Evolutionary conservation across 2,329 filamentous ascomycete genomes (phyloP), one percentile per base, ranked within the genome.

Genomic region (Fusarium anguioides): DNA sequence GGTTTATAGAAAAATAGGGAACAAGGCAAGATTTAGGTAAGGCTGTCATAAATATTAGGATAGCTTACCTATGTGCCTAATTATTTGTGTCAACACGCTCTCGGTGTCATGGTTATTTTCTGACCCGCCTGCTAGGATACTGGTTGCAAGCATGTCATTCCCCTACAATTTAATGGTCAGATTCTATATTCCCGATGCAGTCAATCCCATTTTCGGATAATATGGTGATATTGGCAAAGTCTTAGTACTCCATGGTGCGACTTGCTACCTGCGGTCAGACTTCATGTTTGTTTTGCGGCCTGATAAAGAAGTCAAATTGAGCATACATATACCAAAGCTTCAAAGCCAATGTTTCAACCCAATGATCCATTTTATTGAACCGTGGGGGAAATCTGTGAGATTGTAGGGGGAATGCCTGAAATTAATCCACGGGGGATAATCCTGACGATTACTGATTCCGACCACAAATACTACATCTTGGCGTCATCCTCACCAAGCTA

Each of bases 271-370:
- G n/a, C n/a, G n/a, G n/a, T n/a, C n/a, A 74, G 10, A 66, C 65
- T 18, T 79, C 64, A n/a, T n/a, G 53, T 77, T 79, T 0, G 77
- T 78, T 54, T 74, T 77, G 20, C 78, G 76, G 4, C 77, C 78
- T 79, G 64, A 79, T 29, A 33, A 77, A 77, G 8, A 48, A 59
- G 35, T 71, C 71, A 47, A 78, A 80, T 8, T 76, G 53, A 2
- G 65, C 62, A 50, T 77, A 77, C 0, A n/a, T n/a, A n/a, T n/a
- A n/a, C n/a, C n/a, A 79, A 71, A 0, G 69, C 53, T 1, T 62
- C 54, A n/a, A 79, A 79, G 47, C 78, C 74, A 31, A 79, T 77
- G 40, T 57, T 67, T 1, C 56, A 9, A 59, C 79, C 78, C 46
- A 14, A 75, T 54, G 39, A 79, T 78, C 75, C 77, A 78, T 29